These are phyloP conservation scores for Monascus purpureus DNA, from an alignment of 495 filamentous ascomycete species.

Conservation along the genomic window DNA sequence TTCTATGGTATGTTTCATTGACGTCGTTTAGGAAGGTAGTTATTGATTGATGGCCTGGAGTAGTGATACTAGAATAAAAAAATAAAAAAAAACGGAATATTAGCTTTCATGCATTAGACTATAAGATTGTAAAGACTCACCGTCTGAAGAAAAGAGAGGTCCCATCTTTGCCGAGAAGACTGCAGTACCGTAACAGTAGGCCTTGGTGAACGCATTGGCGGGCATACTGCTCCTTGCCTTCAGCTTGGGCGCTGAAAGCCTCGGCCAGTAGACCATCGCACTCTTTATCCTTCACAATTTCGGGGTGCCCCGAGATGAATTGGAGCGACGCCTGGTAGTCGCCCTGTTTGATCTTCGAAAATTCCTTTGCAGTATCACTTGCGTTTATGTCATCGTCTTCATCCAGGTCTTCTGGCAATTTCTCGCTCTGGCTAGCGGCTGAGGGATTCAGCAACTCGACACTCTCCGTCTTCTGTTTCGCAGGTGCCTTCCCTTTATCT, in stretches of 20 bases:
- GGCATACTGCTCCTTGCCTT: slow-evolving; percentile 59
- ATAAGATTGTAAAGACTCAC: slow-evolving; percentile 22
- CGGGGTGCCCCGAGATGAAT: slow-evolving; percentile 62
- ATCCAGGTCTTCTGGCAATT: slow-evolving; percentile 39
- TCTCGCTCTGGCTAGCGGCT: slow-evolving; percentile 26
- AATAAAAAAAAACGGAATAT: slow-evolving; percentile 3
- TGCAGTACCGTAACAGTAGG: slow-evolving; percentile 86
- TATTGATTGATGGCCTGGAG: slow-evolving; percentile 77
- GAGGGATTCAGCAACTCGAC: slow-evolving; percentile 77
- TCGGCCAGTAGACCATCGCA: slow-evolving; percentile 82
- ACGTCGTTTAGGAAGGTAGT: slow-evolving; percentile 90
- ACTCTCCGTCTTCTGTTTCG: slow-evolving; percentile 16
- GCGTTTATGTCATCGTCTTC: slow-evolving; percentile 63
- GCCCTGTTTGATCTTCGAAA: slow-evolving; percentile 61
- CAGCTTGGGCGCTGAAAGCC: slow-evolving; percentile 75
- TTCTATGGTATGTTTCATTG: slow-evolving; percentile 66
- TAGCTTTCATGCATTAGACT: slow-evolving; percentile 3
- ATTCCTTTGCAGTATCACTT: slow-evolving; percentile 59
- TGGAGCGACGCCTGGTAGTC: slow-evolving; percentile 59
- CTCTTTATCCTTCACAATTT: slow-evolving; percentile 72
- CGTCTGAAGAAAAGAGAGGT: slow-evolving; percentile 89
- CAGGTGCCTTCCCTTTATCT: slow-evolving; percentile 25
- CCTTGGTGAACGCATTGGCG: slow-evolving; percentile 90
- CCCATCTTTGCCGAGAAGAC: slow-evolving; percentile 74
- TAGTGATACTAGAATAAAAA: slow-evolving; percentile 53